phyloP scores from a whole-genome alignment of 192 early-diverging fungal genomes.

The Umbelopsis isabellina region DNA sequence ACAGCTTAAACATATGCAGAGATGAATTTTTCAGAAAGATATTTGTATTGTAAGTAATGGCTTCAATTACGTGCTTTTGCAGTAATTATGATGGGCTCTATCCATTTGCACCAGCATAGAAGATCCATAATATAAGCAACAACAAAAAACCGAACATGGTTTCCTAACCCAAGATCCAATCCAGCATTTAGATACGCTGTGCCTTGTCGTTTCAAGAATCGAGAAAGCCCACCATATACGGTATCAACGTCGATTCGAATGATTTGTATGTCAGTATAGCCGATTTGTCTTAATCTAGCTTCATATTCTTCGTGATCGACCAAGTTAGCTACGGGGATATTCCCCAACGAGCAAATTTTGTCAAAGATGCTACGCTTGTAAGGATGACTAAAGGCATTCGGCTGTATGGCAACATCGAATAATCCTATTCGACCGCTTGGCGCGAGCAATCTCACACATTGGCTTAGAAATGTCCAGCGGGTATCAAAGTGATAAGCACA shows the following conservation, averaged over 20 bases:
- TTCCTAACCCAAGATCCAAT: neutral
- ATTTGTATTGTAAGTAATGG: too few relatives aligned
- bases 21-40: too few relatives aligned
- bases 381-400: constrained; percentile 19
- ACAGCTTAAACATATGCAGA: too few relatives aligned
- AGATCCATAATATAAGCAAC: constrained; percentile 11
- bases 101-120: constrained; percentile 14
- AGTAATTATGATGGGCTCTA: constrained; percentile 28
- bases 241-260: constrained; percentile 29
- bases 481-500: constrained; percentile 55
- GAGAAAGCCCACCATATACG: constrained; percentile 51
- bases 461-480: constrained; percentile 40
- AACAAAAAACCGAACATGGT: constrained; percentile 6
- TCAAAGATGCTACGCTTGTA: constrained; percentile 31
- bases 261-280: constrained; percentile 46
- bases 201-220: constrained; percentile 28
- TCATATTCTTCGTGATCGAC: constrained; percentile 43
- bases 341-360: constrained; percentile 26
- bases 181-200: neutral
- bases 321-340: constrained; percentile 46
- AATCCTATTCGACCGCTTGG: constrained; percentile 36
- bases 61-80: constrained; percentile 5
- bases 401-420: constrained; percentile 42
- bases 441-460: constrained; percentile 22
- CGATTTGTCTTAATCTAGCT: constrained; percentile 36